phyloP scores from a whole-genome alignment of 441 rosid genomes.

The Corymbia citriodora region DNA sequence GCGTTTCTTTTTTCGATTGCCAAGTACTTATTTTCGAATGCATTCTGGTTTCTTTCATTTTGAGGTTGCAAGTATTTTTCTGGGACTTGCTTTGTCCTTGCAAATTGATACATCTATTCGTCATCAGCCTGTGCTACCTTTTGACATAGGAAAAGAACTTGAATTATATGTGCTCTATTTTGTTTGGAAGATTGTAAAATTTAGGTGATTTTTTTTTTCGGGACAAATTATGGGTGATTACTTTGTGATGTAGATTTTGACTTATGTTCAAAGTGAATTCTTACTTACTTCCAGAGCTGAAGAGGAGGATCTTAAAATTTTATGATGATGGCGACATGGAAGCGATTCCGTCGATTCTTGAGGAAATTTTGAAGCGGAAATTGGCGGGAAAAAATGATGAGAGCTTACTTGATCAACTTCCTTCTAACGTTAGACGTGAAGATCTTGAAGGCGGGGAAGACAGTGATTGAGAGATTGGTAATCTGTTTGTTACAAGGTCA shows the following conservation, averaged over 20 bases:
- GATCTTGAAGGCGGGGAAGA: neutral
- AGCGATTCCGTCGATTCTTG: slow-evolving; percentile 49
- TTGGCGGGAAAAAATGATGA: slow-evolving; percentile 47
- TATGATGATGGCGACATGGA: slow-evolving; percentile 46
- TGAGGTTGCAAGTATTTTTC: neutral
- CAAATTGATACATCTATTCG: accelerated
- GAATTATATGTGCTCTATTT: neutral
- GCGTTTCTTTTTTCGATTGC: accelerated
- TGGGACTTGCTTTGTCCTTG: neutral
- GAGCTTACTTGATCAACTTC: slow-evolving; percentile 1
- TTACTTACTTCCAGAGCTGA: slow-evolving; percentile 34
- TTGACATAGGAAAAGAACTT: neutral
- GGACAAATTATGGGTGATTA: neutral
- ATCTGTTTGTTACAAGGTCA: neutral
- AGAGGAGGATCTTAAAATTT: slow-evolving; percentile 32
- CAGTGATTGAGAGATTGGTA: neutral
- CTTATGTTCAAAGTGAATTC: neutral
- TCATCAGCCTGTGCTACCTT: neutral
- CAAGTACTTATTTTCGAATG: neutral
- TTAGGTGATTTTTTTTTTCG: neutral
- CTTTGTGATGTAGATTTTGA: neutral
- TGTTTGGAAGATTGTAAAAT: neutral
- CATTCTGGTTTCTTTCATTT: too few species aligned
- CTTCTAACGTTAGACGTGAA: neutral
- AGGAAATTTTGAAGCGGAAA: slow-evolving; percentile 49